Conservation (phyloP, 495 filamentous ascomycete genomes). For the Penicillium fimorum region DNA sequence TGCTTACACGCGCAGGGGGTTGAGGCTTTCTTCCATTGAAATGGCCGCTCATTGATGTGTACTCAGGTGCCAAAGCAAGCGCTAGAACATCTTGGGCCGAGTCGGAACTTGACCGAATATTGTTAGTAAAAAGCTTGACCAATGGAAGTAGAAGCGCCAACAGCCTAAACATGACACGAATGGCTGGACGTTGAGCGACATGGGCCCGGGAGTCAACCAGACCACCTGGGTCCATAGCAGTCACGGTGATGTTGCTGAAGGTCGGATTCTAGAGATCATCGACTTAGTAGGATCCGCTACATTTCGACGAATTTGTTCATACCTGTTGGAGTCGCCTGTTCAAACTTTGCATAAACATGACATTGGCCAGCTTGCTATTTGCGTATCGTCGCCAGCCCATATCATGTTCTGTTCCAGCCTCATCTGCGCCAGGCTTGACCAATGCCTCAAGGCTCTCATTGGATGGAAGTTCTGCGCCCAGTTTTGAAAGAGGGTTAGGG, state of each 20-base stretch:
- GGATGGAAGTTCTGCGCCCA: conserved; percentile 12
- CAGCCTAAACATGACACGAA: conserved; percentile 34
- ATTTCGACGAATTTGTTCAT: neutral
- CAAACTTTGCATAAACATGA: conserved; percentile 47
- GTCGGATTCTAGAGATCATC: conserved; percentile 21
- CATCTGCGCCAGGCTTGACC: conserved; percentile 15
- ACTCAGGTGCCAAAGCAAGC: conserved; percentile 24
- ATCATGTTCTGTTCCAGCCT: conserved; percentile 8
- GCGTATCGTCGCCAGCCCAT: conserved; percentile 34
- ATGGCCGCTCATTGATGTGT: conserved; percentile 39
- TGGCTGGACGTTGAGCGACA: conserved; percentile 40
- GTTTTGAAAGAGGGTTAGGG: conserved; percentile 11
- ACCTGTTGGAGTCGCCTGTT: conserved; percentile 38
- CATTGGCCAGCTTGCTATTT: conserved; percentile 41
- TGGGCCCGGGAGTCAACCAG: conserved; percentile 46
- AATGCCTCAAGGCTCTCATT: conserved; percentile 15
- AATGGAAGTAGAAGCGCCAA: conserved; percentile 31
- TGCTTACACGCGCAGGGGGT: conserved; percentile 38
- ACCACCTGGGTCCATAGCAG: conserved; percentile 47
- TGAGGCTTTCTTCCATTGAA: conserved; percentile 37
- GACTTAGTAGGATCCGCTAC: neutral
- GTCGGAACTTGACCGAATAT: conserved; percentile 20
- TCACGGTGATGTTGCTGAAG: conserved; percentile 42
- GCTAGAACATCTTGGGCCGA: conserved; percentile 40
- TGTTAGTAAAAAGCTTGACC: conserved; percentile 22